Base-by-base conservation (phyloP, 164 flowering plant genomes). In the Aristolochia fimbriata region DNA sequence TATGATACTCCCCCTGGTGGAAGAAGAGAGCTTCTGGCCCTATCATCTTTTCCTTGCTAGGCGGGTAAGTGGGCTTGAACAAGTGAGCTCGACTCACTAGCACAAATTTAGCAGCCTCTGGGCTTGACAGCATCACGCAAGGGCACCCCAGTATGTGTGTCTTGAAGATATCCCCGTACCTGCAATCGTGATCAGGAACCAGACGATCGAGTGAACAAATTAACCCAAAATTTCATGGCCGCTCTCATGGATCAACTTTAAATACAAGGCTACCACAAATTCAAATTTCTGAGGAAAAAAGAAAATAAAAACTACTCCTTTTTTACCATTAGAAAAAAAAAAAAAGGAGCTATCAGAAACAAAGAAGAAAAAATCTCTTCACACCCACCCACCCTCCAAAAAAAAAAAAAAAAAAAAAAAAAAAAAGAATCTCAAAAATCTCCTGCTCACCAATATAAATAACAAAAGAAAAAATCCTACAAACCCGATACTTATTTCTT, bases 101-200 rank as follows among this genome's bases (percentile, higher is more conserved):
- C 21, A 88, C 91, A 1, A 65, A 24, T 66, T 69, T 84, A 0
- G 83, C 88, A 9, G 86, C 86, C 56, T 86, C 90, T 0, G 96
- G 95, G 68, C 83, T 86, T 12, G 92, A 76, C 8, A 91, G 76
- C 91, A 91, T 85, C 71, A 91, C 92, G 69, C 92, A 88, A 0
- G 96, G 96, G 59, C 98, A 91, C 2, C 96, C 95, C 75, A 88
- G 41, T 73, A 88, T 85, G 67, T 83, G 82, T 2, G 88, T 86
- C 80, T 91, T 91, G 58, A 91, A 91, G 64, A 91, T 73, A 58
- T 75, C 75, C 10, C 96, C 96, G 65, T 85, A 80, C 79, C 96
- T 88, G 61, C 66, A 61, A 41, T 53, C 19, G 16, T 20, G 16
- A 15, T 45, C n/a, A n/a, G n/a, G n/a, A n/a, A n/a, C n/a, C n/a